Base-by-base conservation (phyloP, 768 basidiomycete species). In the Serendipita sp. region DNA sequence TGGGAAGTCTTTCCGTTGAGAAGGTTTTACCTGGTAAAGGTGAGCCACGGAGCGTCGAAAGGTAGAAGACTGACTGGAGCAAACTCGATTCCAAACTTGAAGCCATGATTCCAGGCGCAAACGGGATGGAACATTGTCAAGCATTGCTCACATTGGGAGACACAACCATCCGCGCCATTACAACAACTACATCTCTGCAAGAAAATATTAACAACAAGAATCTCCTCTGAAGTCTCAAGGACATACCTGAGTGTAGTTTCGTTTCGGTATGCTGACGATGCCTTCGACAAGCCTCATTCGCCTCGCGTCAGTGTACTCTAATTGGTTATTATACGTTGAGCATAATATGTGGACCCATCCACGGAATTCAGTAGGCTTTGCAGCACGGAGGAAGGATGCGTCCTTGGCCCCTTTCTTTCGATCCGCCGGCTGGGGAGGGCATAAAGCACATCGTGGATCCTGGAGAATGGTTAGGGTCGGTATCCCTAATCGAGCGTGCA, bases 321-420 rank as follows among this genome's bases (percentile, higher is more conserved):
- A 75, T 70, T 97, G 94, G 2, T 86, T 86, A 34, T 85, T 82
- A 75, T 91, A 97, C 0, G 89, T 83, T 2, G 93, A 83, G 76
- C 95, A 98, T 2, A 96, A 75, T 36, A 93, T 78, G 72, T 98
- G 95, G 0, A 85, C 85, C 93, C 93, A 96, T 65, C 88, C 86
- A 73, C 91, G 87, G 8, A 91, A 90, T 76, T 96, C 93, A 0
- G 93, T 95, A 4, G 90, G 90, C 71, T 94, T 95, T 71, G 83
- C 84, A 46, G 84, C 83, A 64, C 90, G 80, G 65, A 93, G 75
- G 71, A 80, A 94, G 35, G 44, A 66, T 5, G 58, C 8, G 58
- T 67, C 68, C 18, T 48, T 41, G 41, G 58, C 66, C 38, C 68
- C 46, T 11, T 70, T 67, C 79, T 80, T 69, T 15, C 80, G 77